phyloP scores from a whole-genome alignment of 2,329 filamentous ascomycete species.

The Curvularia verruculosa region DNA sequence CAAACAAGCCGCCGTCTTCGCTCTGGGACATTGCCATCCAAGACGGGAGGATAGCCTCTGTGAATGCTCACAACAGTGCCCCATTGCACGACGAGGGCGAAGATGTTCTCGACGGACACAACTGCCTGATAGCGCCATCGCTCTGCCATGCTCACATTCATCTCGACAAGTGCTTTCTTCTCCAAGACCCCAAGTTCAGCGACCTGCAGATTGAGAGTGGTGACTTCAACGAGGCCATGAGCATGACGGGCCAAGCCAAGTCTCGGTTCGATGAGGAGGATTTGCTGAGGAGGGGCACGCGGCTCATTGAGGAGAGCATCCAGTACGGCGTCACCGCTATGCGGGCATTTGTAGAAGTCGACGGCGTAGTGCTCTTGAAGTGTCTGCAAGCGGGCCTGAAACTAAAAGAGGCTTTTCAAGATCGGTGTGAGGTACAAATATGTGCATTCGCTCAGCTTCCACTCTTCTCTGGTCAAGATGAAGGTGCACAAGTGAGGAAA shows the following conservation, averaged over 20 bases:
- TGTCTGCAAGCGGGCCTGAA: constrained; percentile 64
- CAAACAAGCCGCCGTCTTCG: constrained; percentile 34
- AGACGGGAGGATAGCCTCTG: constrained; percentile 42
- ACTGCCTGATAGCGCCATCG: constrained; percentile 58
- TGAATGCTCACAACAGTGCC: constrained; percentile 37
- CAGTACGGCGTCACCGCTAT: constrained; percentile 70
- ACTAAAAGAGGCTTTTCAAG: constrained; percentile 62
- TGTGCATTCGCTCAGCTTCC: constrained; percentile 75
- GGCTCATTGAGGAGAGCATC: constrained; percentile 70
- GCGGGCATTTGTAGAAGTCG: constrained; percentile 74
- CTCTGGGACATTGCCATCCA: constrained; percentile 49
- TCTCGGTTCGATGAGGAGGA: constrained; percentile 65
- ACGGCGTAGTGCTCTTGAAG: constrained; percentile 63
- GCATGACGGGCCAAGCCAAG: constrained; percentile 66
- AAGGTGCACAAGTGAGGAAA: constrained; percentile 58
- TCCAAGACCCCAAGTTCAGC: constrained; percentile 64
- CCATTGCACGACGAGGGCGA: constrained; percentile 18
- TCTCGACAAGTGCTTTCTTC: constrained; percentile 69
- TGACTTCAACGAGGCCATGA: constrained; percentile 69
- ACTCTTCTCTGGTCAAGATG: constrained; percentile 62
- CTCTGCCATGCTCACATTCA: constrained; percentile 77
- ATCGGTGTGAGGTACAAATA: constrained; percentile 66
- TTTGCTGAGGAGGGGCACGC: constrained; percentile 67
- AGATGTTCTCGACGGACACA: constrained; percentile 50
- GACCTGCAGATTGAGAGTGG: constrained; percentile 66